Evolutionary conservation across 441 rosid species (phyloP).

Genomic region (Gossypium lobatum): DNA sequence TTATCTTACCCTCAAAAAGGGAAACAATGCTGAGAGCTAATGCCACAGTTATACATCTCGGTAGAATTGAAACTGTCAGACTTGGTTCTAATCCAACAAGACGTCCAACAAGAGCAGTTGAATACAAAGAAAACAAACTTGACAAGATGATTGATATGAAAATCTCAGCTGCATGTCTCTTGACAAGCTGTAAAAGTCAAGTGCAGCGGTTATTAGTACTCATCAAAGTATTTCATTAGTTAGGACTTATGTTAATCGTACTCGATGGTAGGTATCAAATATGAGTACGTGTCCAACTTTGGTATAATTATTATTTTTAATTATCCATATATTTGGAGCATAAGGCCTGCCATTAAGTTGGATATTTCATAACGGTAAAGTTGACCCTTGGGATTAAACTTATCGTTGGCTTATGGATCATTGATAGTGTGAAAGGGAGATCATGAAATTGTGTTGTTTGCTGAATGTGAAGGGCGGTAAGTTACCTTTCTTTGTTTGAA

Average conservation of each 20-base stretch:
- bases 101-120: slow-evolving; percentile 88
- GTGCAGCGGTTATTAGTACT: neutral
- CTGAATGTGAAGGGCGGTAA: neutral
- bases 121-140: slow-evolving; percentile 80
- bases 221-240: neutral
- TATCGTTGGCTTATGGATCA: neutral
- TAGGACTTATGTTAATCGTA: neutral
- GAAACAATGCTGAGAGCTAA: slow-evolving; percentile 94
- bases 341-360: neutral
- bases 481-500: slow-evolving; percentile 89
- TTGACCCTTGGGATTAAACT: neutral
- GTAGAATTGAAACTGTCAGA: slow-evolving; percentile 77
- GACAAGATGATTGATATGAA: slow-evolving; percentile 79
- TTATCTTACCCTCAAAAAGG: slow-evolving; percentile 66
- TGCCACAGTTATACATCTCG: slow-evolving; percentile 91
- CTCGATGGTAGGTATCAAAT: neutral
- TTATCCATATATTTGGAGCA: neutral
- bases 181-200: slow-evolving; percentile 69
- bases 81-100: slow-evolving; percentile 64
- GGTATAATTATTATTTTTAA: neutral
- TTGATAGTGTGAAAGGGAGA: neutral
- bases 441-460: neutral
- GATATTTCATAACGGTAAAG: neutral
- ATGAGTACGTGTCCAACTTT: neutral
- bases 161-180: slow-evolving; percentile 94